Percentiles rank a stretch among this genome's conserved stretches.
These are phyloP conservation scores for Dendrostoma leiphaemia DNA, from an alignment of 2,329 filamentous ascomycete genomes.

Conservation along the genomic window DNA sequence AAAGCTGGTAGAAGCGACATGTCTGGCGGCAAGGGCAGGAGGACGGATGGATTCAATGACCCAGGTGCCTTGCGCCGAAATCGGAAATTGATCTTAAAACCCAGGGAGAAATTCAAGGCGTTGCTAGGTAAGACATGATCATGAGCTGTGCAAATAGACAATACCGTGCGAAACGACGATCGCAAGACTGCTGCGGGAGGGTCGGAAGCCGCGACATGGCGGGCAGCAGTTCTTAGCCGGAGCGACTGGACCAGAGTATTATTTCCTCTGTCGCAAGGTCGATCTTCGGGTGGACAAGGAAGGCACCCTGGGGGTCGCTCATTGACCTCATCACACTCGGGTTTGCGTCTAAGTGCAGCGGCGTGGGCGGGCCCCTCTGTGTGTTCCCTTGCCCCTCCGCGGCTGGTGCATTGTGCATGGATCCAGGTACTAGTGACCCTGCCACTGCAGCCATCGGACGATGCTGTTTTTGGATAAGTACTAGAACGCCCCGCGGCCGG, in stretches of 20 bases:
- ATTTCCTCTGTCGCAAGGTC: background rate
- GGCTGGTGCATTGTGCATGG: background rate
- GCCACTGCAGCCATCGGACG: no score
- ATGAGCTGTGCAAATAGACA: background rate
- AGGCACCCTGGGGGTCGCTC: background rate
- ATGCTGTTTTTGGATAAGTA: background rate
- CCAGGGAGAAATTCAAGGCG: background rate
- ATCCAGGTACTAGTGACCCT: background rate
- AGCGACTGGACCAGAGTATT: background rate
- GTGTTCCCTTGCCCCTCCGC: background rate
- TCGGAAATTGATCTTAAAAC: background rate
- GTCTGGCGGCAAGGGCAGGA: background rate
- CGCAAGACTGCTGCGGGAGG: background rate
- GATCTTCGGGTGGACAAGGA: background rate
- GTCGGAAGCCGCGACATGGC: background rate
- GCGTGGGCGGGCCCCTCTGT: no score
- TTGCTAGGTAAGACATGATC: slow-evolving; percentile 8
- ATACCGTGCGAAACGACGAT: background rate
- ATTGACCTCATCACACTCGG: background rate
- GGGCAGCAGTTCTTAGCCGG: background rate
- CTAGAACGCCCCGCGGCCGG: background rate
- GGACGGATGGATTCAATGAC: background rate
- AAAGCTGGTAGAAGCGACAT: slow-evolving; percentile 35
- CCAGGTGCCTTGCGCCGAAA: background rate
- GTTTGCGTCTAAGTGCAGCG: no score